These are phyloP conservation scores for Phytophthora pisi DNA, from an alignment of 352 stramenopile genomes.

Conservation along the genomic window DNA sequence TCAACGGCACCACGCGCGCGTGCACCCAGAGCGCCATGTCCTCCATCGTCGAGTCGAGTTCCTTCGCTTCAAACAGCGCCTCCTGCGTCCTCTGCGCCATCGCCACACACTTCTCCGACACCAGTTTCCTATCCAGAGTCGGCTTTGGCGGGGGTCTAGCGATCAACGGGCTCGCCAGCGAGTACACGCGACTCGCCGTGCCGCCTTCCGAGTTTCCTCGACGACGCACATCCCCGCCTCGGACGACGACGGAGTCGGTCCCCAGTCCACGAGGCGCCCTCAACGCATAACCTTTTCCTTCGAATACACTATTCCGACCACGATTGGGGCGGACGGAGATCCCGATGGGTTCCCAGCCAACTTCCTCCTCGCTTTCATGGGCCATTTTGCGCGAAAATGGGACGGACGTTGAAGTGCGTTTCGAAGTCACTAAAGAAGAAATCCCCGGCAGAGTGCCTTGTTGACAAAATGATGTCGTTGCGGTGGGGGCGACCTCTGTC, in stretches of 20 bases:
- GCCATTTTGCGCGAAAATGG: constrained; percentile 6
- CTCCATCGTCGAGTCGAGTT: constrained; percentile 39
- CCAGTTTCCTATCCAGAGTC: constrained; percentile 12
- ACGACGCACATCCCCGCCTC: constrained; percentile 17
- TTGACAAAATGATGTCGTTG: constrained; percentile 8
- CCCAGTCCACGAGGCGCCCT: constrained; percentile 2
- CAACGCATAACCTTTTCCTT: constrained; percentile 15
- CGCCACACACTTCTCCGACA: constrained; percentile 46
- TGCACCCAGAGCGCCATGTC: constrained; percentile 53
- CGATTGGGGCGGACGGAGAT: constrained; percentile 1
- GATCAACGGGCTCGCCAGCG: constrained; percentile 13
- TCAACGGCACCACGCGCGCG: constrained; percentile 40
- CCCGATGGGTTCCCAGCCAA: constrained; percentile 15
- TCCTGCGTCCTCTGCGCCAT: constrained; percentile 40
- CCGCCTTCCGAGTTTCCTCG: constrained; percentile 30
- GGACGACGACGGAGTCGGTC: not conserved
- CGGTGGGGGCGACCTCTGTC: constrained; percentile 19
- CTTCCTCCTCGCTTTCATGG: constrained; percentile 2
- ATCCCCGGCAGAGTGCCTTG: not conserved
- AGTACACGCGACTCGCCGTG: constrained; percentile 21
- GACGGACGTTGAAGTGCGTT: constrained; percentile 30
- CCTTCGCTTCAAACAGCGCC: constrained; percentile 42
- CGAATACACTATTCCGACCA: constrained; percentile 1
- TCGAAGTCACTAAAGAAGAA: not conserved
- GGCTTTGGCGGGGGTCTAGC: constrained; percentile 10